Percentiles rank a stretch among this genome's conserved stretches.
Evolutionary conservation across 2,329 filamentous ascomycete species (phyloP).

Genomic region (Trichophyton benhamiae): DNA sequence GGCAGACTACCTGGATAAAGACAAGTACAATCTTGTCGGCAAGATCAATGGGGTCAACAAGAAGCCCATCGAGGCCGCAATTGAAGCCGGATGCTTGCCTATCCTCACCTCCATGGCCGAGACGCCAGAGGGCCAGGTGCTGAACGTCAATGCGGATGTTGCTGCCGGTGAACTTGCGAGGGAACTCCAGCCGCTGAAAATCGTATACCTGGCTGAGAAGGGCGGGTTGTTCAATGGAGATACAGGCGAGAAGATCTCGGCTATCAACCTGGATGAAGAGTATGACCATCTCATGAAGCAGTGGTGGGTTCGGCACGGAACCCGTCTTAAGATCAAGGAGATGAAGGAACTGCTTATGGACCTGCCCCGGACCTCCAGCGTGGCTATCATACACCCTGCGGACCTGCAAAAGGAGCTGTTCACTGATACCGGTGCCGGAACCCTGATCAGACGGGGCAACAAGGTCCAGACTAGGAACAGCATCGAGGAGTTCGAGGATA

Average conservation of each 20-base stretch:
- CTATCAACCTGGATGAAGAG: slow-evolving; percentile 94
- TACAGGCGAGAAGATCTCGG: slow-evolving; percentile 87
- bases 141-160: slow-evolving; percentile 97
- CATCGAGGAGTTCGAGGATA: slow-evolving; percentile 61
- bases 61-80: slow-evolving; percentile 77
- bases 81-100: slow-evolving; percentile 80
- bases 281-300: slow-evolving; percentile 86
- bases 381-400: slow-evolving; percentile 93
- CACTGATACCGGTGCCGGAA: slow-evolving; percentile 89
- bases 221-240: slow-evolving; percentile 90
- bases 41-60: slow-evolving; percentile 92
- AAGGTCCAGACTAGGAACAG: slow-evolving; percentile 66
- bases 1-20: slow-evolving; percentile 89
- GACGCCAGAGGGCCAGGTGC: slow-evolving; percentile 74
- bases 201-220: slow-evolving; percentile 97
- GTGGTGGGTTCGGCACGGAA: slow-evolving; percentile 90
- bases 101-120: slow-evolving; percentile 96
- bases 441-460: slow-evolving; percentile 80
- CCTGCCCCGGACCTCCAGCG: slow-evolving; percentile 80
- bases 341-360: slow-evolving; percentile 86
- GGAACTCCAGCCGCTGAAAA: slow-evolving; percentile 83
- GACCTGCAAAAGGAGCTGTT: slow-evolving; percentile 95
- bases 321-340: slow-evolving; percentile 91
- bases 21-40: slow-evolving; percentile 90
- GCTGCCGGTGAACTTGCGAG: slow-evolving; percentile 86